phyloP scores from a whole-genome alignment of 2,329 filamentous ascomycete genomes.

The Corinectria fuckeliana region DNA sequence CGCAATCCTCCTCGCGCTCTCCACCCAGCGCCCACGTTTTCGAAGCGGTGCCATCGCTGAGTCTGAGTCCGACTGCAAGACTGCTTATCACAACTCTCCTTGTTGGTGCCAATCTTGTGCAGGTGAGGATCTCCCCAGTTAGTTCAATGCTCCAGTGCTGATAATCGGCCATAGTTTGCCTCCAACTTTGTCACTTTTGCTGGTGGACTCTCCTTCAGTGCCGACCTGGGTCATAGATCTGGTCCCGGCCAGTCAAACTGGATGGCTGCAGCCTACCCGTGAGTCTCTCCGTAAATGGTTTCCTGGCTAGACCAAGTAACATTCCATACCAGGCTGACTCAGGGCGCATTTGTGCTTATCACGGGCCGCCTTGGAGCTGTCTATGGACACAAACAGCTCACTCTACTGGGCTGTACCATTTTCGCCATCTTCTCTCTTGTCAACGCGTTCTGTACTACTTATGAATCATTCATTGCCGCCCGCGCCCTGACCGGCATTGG shows the following conservation, averaged over 20 bases:
- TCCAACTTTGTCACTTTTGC: slow-evolving; percentile 14
- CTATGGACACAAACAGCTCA: slow-evolving; percentile 57
- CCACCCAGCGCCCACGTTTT: not conserved
- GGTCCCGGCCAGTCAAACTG: slow-evolving; percentile 46
- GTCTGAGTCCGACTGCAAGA: not conserved
- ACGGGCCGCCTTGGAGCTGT: slow-evolving; percentile 59
- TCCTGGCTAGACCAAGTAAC: not conserved
- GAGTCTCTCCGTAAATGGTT: slow-evolving; percentile 8
- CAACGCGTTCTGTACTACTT: slow-evolving; percentile 51
- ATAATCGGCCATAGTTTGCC: not conserved
- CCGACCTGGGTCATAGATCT: slow-evolving; percentile 9
- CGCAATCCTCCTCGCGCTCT: not conserved
- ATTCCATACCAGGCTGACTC: slow-evolving; percentile 47
- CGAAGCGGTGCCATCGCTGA: not conserved
- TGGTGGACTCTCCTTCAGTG: slow-evolving; percentile 6
- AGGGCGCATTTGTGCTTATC: slow-evolving; percentile 60
- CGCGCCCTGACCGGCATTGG: slow-evolving; percentile 56
- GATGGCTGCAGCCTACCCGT: slow-evolving; percentile 49
- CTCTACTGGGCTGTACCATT: slow-evolving; percentile 51
- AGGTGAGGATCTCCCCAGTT: not conserved
- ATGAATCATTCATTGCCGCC: slow-evolving; percentile 50
- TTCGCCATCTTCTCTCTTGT: slow-evolving; percentile 52
- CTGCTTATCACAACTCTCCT: slow-evolving; percentile 5
- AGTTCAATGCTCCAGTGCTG: not conserved
- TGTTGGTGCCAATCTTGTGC: slow-evolving; percentile 12